Evolutionary conservation across 441 rosid species (phyloP).

Genomic region (Erodium texanum): DNA sequence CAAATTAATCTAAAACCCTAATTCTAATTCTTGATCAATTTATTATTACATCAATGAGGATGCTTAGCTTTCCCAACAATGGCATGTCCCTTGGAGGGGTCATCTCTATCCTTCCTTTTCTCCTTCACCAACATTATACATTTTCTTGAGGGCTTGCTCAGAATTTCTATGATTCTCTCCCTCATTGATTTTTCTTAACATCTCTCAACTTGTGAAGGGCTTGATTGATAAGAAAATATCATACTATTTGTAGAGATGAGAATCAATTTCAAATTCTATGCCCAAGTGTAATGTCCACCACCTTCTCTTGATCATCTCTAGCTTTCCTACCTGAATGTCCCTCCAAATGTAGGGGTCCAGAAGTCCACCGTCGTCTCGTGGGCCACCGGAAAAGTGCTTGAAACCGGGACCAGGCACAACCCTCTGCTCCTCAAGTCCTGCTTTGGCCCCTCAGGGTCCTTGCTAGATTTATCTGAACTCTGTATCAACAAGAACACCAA

Average conservation of each 20-base stretch:
- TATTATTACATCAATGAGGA: constrained; percentile 32
- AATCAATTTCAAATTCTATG: background rate
- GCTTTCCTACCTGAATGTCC: constrained; percentile 57
- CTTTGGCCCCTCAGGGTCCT: constrained; percentile 50
- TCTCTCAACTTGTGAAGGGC: constrained; percentile 34
- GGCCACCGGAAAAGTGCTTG: constrained; percentile 86
- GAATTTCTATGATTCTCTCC: constrained; percentile 5
- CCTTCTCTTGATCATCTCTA: constrained; percentile 8
- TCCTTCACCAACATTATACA: no score
- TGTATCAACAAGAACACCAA: constrained; percentile 20
- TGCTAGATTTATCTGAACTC: constrained; percentile 40
- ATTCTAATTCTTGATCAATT: constrained; percentile 28
- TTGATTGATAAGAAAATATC: constrained; percentile 25
- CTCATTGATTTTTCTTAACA: constrained; percentile 13
- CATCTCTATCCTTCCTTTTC: no score
- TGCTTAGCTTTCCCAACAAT: constrained; percentile 20
- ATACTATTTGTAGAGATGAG: constrained; percentile 15
- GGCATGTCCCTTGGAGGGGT: constrained; percentile 7
- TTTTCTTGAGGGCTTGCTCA: constrained; percentile 2
- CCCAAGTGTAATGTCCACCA: background rate
- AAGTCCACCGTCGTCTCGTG: constrained; percentile 76
- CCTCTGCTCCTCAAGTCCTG: constrained; percentile 90
- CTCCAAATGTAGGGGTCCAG: constrained; percentile 95
- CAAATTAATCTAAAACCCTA: constrained; percentile 12
- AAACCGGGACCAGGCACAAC: constrained; percentile 75